Evolutionary conservation across 2,329 filamentous ascomycete genomes (phyloP), one percentile per base, ranked within the genome.

Genomic region (Tolypocladium ovalisporum): DNA sequence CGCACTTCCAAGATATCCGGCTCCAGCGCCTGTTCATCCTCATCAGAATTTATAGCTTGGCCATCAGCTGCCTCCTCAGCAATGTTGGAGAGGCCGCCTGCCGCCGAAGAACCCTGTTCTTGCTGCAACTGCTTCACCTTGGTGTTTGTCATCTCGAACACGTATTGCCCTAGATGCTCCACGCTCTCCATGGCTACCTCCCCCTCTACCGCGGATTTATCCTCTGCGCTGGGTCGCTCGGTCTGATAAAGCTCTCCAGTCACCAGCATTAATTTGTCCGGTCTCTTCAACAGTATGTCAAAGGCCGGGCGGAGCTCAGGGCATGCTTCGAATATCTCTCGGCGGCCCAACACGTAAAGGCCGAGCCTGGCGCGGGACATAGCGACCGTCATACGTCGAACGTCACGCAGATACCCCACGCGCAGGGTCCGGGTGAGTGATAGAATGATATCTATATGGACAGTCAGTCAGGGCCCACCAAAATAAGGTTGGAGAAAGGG

Each of bases 121-220:
- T 65, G 71, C 54, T 75, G 72, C 52, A 84, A 61, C 66, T 83
- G 78, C 66, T 76, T 71, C 39, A 82, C 62, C 66, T 73, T 79
- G 1, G 80, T 82, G 52, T 87, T 83, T 4, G 91, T 96, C 90
- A 99, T 99, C 71, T 99, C 90, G 69, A 84, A 96, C 27, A 99
- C 93, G 71, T 97, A 99, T 73, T 96, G 88, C 0, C 94, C 94
- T 39, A 99, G 73, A 75, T 99, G 94, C 75, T 99, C 93, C 1
- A 97, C 86, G 37, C 88, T 84, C 65, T 93, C 89, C 89, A 99
- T 97, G 24, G 84, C 78, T 1, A 85, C 86, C 65, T 83, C 80
- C 15, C 80, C 80, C 2, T 78, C 73, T 8, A 82, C 75, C 8
- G 75, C 68, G 8, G 62, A 62, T 4, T 65, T 65, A 52, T 78